phyloP scores from a whole-genome alignment of 2,329 filamentous ascomycete genomes.

The Cryphonectria nitschkei region DNA sequence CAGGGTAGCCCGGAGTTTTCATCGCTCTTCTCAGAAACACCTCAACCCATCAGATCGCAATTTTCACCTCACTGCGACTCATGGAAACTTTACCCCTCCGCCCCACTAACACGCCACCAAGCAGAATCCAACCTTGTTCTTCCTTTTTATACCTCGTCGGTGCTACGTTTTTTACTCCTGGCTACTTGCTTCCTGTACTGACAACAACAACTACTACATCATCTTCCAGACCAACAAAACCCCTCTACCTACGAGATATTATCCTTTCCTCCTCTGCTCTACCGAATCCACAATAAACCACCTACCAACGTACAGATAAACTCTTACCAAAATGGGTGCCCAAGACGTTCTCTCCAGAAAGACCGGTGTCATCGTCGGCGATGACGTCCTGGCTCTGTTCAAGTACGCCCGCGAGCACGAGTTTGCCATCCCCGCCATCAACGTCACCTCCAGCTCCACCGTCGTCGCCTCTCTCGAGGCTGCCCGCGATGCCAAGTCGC shows the following conservation, averaged over 20 bases:
- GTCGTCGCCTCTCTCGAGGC: conserved; percentile 86
- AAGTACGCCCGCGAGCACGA: conserved; percentile 85
- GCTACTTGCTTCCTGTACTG: neutral
- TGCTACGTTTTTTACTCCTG: neutral
- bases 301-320: neutral
- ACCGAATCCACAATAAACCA: neutral
- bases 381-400: conserved; percentile 63
- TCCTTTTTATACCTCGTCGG: conserved; percentile 22
- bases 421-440: conserved; percentile 89
- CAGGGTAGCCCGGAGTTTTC: conserved; percentile 27
- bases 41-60: conserved; percentile 23
- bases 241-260: neutral
- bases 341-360: conserved; percentile 64
- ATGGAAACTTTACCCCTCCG: conserved; percentile 18
- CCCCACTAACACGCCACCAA: conserved; percentile 20
- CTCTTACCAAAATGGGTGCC: conserved; percentile 44
- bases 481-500: conserved; percentile 86
- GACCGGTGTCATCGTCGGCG: conserved; percentile 66
- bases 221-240: neutral
- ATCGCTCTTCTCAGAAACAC: conserved; percentile 29
- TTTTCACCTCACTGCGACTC: conserved; percentile 23
- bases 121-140: conserved; percentile 16
- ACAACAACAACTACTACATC: conserved; percentile 11
- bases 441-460: conserved; percentile 88
- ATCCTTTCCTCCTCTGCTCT: neutral